Percentiles rank a stretch among this genome's conserved stretches.
phyloP scores from a whole-genome alignment of 345 rosid species.

The Euphorbia tirucalli region DNA sequence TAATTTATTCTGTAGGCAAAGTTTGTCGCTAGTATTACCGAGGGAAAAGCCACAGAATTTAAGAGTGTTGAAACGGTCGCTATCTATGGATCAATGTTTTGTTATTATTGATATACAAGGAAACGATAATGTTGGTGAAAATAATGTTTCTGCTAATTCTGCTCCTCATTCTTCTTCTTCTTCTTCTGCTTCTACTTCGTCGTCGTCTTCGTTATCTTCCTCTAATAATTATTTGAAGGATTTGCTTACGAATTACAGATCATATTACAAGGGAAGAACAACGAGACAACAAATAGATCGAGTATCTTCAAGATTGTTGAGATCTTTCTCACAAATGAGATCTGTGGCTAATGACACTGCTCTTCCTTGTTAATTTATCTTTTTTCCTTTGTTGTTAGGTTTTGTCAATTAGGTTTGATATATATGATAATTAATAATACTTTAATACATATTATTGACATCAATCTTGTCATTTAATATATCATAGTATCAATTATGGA shows the following conservation, averaged over 20 bases:
- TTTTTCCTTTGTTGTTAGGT: conserved; percentile 12
- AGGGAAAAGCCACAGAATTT: conserved; percentile 10
- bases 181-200: background rate
- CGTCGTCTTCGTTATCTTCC: background rate
- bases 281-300: conserved; percentile 29
- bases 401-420: background rate
- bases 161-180: conserved; percentile 6
- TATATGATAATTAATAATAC: too few relatives aligned
- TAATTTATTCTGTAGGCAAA: conserved; percentile 17
- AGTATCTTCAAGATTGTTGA: conserved; percentile 30
- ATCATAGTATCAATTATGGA: background rate
- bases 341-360: conserved; percentile 8
- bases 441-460: too few relatives aligned
- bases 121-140: background rate
- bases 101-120: conserved; percentile 17
- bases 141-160: background rate
- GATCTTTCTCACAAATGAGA: conserved; percentile 35
- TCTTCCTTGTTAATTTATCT: conserved; percentile 8
- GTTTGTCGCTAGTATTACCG: conserved; percentile 21
- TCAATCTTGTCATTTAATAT: background rate
- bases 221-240: background rate
- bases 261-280: background rate
- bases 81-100: conserved; percentile 40
- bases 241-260: conserved; percentile 9
- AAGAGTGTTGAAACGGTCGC: conserved; percentile 26